Evolutionary conservation across 257 asterid genomes (phyloP), one percentile per base, ranked within the genome.

Genomic region (Lantana camara): DNA sequence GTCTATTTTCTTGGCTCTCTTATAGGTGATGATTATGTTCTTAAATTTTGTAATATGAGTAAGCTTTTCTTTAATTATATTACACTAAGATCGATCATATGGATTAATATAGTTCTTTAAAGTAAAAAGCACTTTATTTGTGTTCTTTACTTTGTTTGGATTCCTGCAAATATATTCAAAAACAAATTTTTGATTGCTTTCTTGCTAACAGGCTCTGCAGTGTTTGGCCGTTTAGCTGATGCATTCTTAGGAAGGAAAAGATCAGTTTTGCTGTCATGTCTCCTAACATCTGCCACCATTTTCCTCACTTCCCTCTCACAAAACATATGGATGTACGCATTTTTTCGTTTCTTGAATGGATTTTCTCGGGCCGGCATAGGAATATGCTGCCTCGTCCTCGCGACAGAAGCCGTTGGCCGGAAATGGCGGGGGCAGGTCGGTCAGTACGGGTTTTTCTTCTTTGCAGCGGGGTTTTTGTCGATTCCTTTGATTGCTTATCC

Each of bases 281-380:
- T 82, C 13, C 78, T 85, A 24, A 85, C 83, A 9, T 80, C 88
- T 1, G 51, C 66, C 21, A 79, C 88, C 15, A 62, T 64, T 63
- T 79, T 75, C 71, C 81, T 85, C 19, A 79, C 83, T 64, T 82
- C 89, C 7, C 77, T 82, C 61, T 71, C 92, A 19, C 82, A 82
- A 9, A 85, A 82, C 63, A 69, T 85, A 65, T 85, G 86, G 86
- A n/a, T 77, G 35, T 85, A 85, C 55, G 14, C 92, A 0, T 56
- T 77, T 9, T 77, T 85, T 21, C 88, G 88, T 20, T 85, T 85
- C 11, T 57, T 78, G 24, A 85, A 75, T 9, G 89, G 89, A 9
- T 75, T 85, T 53, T 79, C 86, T 1, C 62, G 89, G 27, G 82
- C 92, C 14, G 92, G 91, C n/a, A 79, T 85, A 19, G 88, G 86